Percentiles rank a stretch among this genome's conserved stretches.
Conservation (phyloP, 306 rosid species). For the Glycine soja region DNA sequence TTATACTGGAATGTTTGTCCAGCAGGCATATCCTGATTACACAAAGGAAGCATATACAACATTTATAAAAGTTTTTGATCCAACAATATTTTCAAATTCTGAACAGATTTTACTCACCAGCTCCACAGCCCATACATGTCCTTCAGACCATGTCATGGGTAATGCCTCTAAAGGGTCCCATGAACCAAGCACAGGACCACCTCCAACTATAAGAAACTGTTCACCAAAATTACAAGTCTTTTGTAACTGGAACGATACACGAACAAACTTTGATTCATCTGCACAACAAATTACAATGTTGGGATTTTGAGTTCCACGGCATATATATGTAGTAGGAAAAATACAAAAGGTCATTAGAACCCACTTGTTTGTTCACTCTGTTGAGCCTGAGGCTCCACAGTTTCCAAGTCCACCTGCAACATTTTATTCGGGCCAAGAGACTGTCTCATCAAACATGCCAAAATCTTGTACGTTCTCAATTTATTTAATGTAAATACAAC, state of each 20-base stretch:
- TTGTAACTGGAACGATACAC: slow-evolving; percentile 70
- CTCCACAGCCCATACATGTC: slow-evolving; percentile 76
- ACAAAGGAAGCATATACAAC: slow-evolving; percentile 21
- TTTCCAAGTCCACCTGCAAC: slow-evolving; percentile 62
- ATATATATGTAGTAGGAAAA: slow-evolving; percentile 27
- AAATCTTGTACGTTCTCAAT: neutral
- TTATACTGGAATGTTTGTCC: slow-evolving; percentile 74
- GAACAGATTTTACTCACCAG: slow-evolving; percentile 59
- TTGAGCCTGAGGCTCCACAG: slow-evolving; percentile 48
- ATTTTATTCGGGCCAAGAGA: slow-evolving; percentile 35
- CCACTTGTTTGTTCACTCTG: slow-evolving; percentile 54
- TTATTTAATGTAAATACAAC: neutral
- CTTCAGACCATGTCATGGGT: slow-evolving; percentile 89
- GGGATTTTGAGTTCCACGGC: slow-evolving; percentile 17
- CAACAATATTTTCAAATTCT: slow-evolving; percentile 9
- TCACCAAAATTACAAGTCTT: slow-evolving; percentile 78
- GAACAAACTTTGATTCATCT: slow-evolving; percentile 65
- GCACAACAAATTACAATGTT: slow-evolving; percentile 45
- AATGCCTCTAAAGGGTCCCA: slow-evolving; percentile 82
- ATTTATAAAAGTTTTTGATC: neutral
- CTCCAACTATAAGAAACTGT: slow-evolving; percentile 83
- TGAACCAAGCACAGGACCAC: slow-evolving; percentile 70
- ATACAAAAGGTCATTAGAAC: slow-evolving; percentile 1
- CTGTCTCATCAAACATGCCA: slow-evolving; percentile 28
- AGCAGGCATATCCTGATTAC: slow-evolving; percentile 66